Percentiles rank a stretch among this genome's conserved stretches.
phyloP scores from a whole-genome alignment of 345 rosid species.

The Acer negundo region DNA sequence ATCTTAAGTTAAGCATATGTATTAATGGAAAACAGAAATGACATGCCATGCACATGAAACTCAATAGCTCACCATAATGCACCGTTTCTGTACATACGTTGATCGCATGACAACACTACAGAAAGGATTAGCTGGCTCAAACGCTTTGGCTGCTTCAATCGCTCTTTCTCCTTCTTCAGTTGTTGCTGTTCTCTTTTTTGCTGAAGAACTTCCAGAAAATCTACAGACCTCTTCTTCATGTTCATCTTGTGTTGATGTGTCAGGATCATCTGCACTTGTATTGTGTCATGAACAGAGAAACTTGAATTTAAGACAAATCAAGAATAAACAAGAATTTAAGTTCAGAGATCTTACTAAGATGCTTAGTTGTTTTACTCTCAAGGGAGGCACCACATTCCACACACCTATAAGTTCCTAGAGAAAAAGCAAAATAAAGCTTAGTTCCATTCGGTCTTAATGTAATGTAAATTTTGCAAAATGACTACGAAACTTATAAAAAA shows the following conservation, averaged over 20 bases:
- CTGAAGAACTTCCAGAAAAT: slow-evolving; percentile 65
- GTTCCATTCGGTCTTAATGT: background rate
- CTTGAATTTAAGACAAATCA: slow-evolving; percentile 1
- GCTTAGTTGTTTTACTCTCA: background rate
- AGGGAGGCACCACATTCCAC: no score
- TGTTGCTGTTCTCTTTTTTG: slow-evolving; percentile 64
- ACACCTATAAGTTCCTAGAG: background rate
- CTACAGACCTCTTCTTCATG: slow-evolving; percentile 36
- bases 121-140: slow-evolving; percentile 66
- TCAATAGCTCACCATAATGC: slow-evolving; percentile 63
- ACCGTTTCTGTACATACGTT: slow-evolving; percentile 64
- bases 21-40: background rate
- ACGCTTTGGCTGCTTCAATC: slow-evolving; percentile 64
- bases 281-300: slow-evolving; percentile 6
- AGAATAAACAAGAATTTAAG: background rate
- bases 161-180: slow-evolving; percentile 73
- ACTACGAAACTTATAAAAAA: background rate
- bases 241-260: slow-evolving; percentile 32
- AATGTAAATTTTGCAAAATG: background rate
- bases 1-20: background rate
- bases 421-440: background rate
- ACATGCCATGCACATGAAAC: background rate
- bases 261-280: slow-evolving; percentile 39
- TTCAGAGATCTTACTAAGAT: slow-evolving; percentile 50
- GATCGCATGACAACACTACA: slow-evolving; percentile 76